phyloP scores from a whole-genome alignment of 1,284 basidiomycete genomes.

The Coniferiporia weirii region DNA sequence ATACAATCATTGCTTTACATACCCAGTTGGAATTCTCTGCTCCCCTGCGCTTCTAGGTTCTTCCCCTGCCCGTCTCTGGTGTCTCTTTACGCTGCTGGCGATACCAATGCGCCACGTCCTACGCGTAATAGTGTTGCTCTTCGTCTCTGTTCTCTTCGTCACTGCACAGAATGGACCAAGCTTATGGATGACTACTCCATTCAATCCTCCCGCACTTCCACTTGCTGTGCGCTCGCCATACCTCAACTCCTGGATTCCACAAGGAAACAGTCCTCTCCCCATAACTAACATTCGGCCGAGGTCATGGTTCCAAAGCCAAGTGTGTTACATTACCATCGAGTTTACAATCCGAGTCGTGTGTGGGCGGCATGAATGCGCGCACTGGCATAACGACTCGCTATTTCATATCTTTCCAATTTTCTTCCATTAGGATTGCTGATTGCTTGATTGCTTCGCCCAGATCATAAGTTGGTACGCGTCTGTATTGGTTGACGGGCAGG shows the following conservation, averaged over 20 bases:
- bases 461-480: constrained; percentile 1
- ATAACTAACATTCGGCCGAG: neutral
- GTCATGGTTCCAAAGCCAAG: neutral
- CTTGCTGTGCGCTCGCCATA: constrained; percentile 64
- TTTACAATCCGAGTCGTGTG: neutral
- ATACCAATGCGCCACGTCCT: neutral
- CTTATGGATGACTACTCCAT: constrained; percentile 50
- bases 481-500: constrained; percentile 1
- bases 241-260: constrained; percentile 57
- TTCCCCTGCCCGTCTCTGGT: neutral
- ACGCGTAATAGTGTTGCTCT: neutral
- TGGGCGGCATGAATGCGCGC: neutral
- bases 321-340: neutral
- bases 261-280: constrained; percentile 33
- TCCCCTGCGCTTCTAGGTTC: neutral
- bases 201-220: constrained; percentile 52
- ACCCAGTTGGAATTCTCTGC: constrained; percentile 16
- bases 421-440: too few species aligned
- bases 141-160: neutral
- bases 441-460: neutral
- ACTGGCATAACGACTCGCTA: too few species aligned
- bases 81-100: neutral
- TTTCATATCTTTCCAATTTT: too few species aligned
- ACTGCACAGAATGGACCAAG: neutral
- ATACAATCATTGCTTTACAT: too few species aligned